Evolutionary conservation across 2,329 filamentous ascomycete genomes (phyloP), one percentile per base, ranked within the genome.

Genomic region (Stagonosporopsis cucurbitacearum): DNA sequence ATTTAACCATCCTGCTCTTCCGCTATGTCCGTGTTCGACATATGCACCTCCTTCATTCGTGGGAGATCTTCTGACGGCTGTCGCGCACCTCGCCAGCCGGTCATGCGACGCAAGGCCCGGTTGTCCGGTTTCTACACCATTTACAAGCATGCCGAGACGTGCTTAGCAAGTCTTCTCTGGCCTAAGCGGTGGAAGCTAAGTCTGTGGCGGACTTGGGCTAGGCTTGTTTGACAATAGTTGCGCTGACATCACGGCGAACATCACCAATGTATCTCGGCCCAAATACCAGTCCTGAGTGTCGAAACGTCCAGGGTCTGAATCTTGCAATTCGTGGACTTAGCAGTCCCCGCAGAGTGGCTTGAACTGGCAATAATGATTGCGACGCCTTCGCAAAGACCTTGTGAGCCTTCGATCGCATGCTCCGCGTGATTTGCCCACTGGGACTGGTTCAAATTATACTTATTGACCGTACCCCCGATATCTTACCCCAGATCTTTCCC

Each of bases 401-500:
- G 51, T 48, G 47, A 37, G 37, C 36, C 25, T 41, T 39, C 32
- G 19, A 58, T 8, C 35, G 26, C 11, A 17, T 42, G 7, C 23
- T 19, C 6, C 26, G 37, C 52, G 42, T 30, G 26, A 55, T 55
- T 39, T 32, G 45, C 42, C 47, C 51, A 43, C 22, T 43, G 7
- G 26, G 45, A 36, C 47, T 51, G 51, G 56, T 23, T 42, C 28
- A 43, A 55, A 50, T 50, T 30, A 45, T 28, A 50, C 46, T 49
- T 51, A 50, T 58, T 55, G 55, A 20, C 47, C 46, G 40, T 52
- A 48, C 56, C 51, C 56, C 45, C 50, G 33, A 54, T 8, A 3
- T 30, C 4, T n/a, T 50, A 47, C 58, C 60, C 62, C 54, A 61
- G 48, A 20, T 5, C 37, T 39, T 53, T 45, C 49, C 57, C 50